phyloP scores from a whole-genome alignment of 1,284 basidiomycete genomes.

The Trametes pubescens region DNA sequence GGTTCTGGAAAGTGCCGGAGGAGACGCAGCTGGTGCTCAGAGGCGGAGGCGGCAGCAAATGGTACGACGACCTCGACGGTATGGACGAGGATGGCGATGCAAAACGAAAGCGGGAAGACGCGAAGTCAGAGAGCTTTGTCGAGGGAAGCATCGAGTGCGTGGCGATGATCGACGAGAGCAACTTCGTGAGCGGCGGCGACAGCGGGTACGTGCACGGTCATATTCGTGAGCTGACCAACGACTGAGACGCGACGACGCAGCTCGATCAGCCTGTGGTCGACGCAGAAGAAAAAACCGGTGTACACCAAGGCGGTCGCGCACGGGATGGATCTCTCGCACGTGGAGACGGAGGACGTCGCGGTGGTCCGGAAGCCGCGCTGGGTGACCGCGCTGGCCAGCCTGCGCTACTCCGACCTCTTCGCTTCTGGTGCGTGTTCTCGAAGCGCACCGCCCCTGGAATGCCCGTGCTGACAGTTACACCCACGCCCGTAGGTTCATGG shows the following conservation, averaged over 20 bases:
- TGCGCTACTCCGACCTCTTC: constrained; percentile 93
- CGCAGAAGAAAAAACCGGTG: constrained; percentile 96
- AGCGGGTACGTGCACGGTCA: constrained; percentile 73
- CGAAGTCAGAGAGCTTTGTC: constrained; percentile 65
- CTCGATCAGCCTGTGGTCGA: constrained; percentile 91
- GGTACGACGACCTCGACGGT: constrained; percentile 85
- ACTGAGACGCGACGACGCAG: constrained; percentile 51
- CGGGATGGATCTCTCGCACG: constrained; percentile 77
- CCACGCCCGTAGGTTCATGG: constrained; percentile 78
- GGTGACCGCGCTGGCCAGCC: constrained; percentile 85
- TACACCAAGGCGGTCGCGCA: constrained; percentile 89
- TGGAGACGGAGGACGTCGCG: constrained; percentile 71
- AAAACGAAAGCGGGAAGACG: constrained; percentile 46
- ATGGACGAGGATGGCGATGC: constrained; percentile 59
- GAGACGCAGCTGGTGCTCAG: constrained; percentile 97
- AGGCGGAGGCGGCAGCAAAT: constrained; percentile 84
- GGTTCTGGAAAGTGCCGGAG: constrained; percentile 98
- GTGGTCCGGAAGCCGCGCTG: constrained; percentile 83
- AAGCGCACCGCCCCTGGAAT: not conserved
- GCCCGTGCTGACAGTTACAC: constrained; percentile 19
- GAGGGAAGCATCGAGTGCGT: constrained; percentile 95
- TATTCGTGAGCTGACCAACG: not conserved
- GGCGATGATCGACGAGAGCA: constrained; percentile 93
- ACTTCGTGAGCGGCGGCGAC: constrained; percentile 94
- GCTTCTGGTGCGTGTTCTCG: constrained; percentile 72